Percentiles rank a stretch among this genome's conserved stretches.
phyloP scores from a whole-genome alignment of 148 eudicot species.

The Rhododendron simsii region DNA sequence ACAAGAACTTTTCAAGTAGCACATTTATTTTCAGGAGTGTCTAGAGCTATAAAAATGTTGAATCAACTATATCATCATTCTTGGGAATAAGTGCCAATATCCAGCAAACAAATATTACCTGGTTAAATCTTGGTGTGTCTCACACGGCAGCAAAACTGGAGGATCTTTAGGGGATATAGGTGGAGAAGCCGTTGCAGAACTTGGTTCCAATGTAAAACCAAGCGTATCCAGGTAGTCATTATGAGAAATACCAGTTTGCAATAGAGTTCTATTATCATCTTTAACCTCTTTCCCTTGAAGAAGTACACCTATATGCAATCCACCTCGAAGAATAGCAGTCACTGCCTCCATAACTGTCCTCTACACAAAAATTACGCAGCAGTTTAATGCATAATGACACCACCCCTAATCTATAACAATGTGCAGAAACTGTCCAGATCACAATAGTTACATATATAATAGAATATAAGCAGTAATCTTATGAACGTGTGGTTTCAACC shows the following conservation, averaged over 20 bases:
- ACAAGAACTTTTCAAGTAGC: not conserved
- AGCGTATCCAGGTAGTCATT: slow-evolving; percentile 54
- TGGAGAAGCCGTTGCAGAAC: slow-evolving; percentile 43
- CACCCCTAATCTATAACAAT: not conserved
- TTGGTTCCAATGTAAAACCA: slow-evolving; percentile 78
- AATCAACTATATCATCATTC: not conserved
- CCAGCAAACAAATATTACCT: slow-evolving; percentile 43
- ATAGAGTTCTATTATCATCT: slow-evolving; percentile 82
- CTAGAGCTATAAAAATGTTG: not conserved
- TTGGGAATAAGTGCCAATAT: not conserved
- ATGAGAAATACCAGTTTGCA: slow-evolving; percentile 72
- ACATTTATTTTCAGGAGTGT: not conserved
- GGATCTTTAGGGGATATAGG: slow-evolving; percentile 32
- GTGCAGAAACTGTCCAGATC: not conserved
- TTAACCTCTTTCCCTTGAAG: slow-evolving; percentile 82
- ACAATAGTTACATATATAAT: not conserved
- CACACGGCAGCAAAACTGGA: slow-evolving; percentile 34
- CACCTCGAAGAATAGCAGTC: slow-evolving; percentile 64
- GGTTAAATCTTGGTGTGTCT: slow-evolving; percentile 34
- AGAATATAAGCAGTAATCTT: not conserved
- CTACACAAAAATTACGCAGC: slow-evolving; percentile 28
- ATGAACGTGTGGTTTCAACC: not conserved
- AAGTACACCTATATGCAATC: slow-evolving; percentile 82
- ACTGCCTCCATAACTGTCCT: slow-evolving; percentile 86
- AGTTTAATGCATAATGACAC: not conserved